A percentile compares a stretch with the other conserved stretches of the same genome.
phyloP scores from a whole-genome alignment of 208 protist species.

The Blastocrithidia nonstop region DNA sequence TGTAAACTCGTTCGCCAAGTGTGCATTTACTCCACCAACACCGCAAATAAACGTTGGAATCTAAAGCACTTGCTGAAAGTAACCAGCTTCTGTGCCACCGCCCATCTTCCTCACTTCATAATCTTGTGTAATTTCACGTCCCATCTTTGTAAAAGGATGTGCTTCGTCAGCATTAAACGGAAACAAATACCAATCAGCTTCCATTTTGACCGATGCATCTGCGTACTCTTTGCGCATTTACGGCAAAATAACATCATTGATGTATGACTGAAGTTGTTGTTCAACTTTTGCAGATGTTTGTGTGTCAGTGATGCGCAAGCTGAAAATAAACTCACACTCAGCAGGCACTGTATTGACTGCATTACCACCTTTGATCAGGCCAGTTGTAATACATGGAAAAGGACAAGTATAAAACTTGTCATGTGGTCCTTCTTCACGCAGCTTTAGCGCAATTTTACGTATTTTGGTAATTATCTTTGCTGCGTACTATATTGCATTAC shows the following conservation, averaged over 20 bases:
- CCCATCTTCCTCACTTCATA: slow-evolving; percentile 8
- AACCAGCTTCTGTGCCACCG: slow-evolving; percentile 33
- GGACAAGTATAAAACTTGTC: slow-evolving; percentile 11
- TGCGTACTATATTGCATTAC: slow-evolving; percentile 20
- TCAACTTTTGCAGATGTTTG: slow-evolving; percentile 11
- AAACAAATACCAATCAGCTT: slow-evolving; percentile 3
- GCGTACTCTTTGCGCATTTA: slow-evolving; percentile 25
- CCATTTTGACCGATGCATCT: slow-evolving; percentile 12
- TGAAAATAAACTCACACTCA: slow-evolving; percentile 21
- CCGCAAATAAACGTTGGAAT: slow-evolving; percentile 32
- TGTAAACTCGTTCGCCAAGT: slow-evolving; percentile 46
- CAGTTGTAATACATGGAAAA: slow-evolving; percentile 12
- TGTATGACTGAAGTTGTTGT: slow-evolving; percentile 12
- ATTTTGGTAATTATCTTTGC: slow-evolving; percentile 25
- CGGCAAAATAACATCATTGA: slow-evolving; percentile 13
- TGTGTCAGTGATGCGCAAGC: slow-evolving; percentile 15
- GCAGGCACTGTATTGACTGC: slow-evolving; percentile 39
- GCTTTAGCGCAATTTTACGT: slow-evolving; percentile 9
- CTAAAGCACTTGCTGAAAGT: slow-evolving; percentile 29
- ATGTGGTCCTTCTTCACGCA: slow-evolving; percentile 8
- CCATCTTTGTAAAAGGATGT: slow-evolving; percentile 14
- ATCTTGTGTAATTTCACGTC: slow-evolving; percentile 6
- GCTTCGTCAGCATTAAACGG: slow-evolving; percentile 20
- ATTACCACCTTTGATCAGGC: slow-evolving; percentile 21
- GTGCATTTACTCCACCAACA: slow-evolving; percentile 23